Evolutionary conservation across 805 yeast species (phyloP).

Genomic region (Metschnikowia similis): DNA sequence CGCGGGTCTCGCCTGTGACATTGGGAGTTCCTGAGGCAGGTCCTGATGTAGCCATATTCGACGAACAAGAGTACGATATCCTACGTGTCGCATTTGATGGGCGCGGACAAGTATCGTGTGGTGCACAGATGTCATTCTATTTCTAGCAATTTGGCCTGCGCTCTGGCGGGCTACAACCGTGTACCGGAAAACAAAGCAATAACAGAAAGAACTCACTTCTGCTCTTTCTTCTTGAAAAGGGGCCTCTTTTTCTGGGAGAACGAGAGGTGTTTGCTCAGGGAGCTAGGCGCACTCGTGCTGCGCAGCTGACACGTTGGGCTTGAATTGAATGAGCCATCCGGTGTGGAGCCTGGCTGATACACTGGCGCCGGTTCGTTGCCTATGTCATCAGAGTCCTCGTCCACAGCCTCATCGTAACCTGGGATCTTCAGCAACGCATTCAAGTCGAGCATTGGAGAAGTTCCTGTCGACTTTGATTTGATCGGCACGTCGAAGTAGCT

Average conservation of each 20-base stretch:
- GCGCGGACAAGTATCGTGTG: background rate
- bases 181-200: no score
- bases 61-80: background rate
- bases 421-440: conserved; percentile 31
- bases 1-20: conserved; percentile 13
- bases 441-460: conserved; percentile 22
- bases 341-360: conserved; percentile 8
- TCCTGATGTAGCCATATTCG: conserved; percentile 10
- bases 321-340: background rate
- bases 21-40: conserved; percentile 7
- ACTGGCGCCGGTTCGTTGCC: conserved; percentile 19
- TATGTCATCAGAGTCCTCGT: conserved; percentile 29
- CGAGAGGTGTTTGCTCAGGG: conserved; percentile 4
- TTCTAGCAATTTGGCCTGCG: background rate
- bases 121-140: conserved; percentile 1
- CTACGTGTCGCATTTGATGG: conserved; percentile 5
- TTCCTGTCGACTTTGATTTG: conserved; percentile 5
- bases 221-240: conserved; percentile 9
- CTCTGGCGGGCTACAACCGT: background rate
- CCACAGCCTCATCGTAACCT: conserved; percentile 37
- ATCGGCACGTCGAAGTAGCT: conserved; percentile 32
- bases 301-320: background rate
- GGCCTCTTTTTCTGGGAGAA: conserved; percentile 7
- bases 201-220: background rate
- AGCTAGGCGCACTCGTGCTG: conserved; percentile 12